phyloP scores from a whole-genome alignment of 495 filamentous ascomycete species.

The Neurospora sp. region DNA sequence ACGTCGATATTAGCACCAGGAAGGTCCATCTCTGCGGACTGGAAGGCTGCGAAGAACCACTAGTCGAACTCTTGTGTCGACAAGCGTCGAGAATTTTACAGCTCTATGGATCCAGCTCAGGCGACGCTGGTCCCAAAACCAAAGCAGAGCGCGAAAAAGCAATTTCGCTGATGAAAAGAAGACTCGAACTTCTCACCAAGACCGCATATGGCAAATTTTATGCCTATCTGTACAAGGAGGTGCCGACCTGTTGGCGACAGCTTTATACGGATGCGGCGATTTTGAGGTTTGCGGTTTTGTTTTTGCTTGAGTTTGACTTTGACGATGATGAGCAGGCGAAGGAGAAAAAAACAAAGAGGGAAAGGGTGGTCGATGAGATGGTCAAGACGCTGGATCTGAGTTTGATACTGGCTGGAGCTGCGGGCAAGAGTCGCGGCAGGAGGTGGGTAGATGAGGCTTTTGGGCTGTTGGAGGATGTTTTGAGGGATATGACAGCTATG shows the following conservation, averaged over 20 bases:
- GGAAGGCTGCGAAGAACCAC: conserved; percentile 24
- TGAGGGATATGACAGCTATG: conserved; percentile 1
- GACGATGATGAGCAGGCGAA: neutral
- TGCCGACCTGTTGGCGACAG: conserved; percentile 63
- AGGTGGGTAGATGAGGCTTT: conserved; percentile 49
- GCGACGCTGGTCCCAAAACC: neutral
- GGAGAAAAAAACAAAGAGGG: neutral
- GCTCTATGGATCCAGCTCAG: conserved; percentile 3
- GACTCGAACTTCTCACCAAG: conserved; percentile 34
- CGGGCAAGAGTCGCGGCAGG: conserved; percentile 40
- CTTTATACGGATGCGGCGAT: conserved; percentile 73
- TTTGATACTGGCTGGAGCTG: conserved; percentile 71
- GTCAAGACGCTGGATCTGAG: conserved; percentile 66
- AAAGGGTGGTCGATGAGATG: conserved; percentile 26
- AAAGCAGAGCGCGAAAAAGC: neutral
- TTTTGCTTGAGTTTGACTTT: neutral
- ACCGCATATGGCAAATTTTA: conserved; percentile 53
- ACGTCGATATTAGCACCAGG: neutral
- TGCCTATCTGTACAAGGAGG: conserved; percentile 64
- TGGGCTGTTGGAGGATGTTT: conserved; percentile 28
- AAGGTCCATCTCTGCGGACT: conserved; percentile 1
- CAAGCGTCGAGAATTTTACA: conserved; percentile 21
- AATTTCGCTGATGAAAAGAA: conserved; percentile 11
- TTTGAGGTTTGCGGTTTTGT: conserved; percentile 44
- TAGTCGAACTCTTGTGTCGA: conserved; percentile 26